Percentiles rank a stretch among this genome's conserved stretches.
Conservation (phyloP, 2,329 filamentous ascomycete species). For the Septoria linicola region DNA sequence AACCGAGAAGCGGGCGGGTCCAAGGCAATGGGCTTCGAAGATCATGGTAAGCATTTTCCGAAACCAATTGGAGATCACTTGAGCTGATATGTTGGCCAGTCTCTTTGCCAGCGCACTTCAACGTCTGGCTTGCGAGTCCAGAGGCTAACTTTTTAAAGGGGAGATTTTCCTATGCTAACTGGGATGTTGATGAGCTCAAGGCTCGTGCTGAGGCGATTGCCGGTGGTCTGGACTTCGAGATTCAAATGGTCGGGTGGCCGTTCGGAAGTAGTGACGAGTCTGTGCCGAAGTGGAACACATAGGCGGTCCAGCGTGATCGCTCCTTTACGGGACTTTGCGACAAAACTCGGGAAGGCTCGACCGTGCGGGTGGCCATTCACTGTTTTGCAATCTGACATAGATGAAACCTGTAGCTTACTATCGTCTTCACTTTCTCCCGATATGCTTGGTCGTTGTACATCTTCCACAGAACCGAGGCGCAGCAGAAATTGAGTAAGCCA, state of each 20-base stretch:
- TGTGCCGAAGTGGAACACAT: too few species aligned
- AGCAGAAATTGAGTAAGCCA: too few species aligned
- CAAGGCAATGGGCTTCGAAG: constrained; percentile 9
- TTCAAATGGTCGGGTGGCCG: constrained; percentile 22
- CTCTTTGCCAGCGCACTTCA: constrained; percentile 35
- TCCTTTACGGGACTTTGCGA: too few species aligned
- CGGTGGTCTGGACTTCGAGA: constrained; percentile 19
- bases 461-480: too few species aligned
- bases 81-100: too few species aligned
- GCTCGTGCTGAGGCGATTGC: constrained; percentile 23
- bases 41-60: constrained; percentile 7
- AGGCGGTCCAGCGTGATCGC: too few species aligned
- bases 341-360: too few species aligned
- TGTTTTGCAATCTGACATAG: too few species aligned
- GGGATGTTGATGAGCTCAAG: constrained; percentile 38
- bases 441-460: too few species aligned
- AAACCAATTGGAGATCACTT: constrained; percentile 17
- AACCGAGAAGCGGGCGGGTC: constrained; percentile 19
- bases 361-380: too few species aligned
- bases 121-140: constrained; percentile 37
- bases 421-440: too few species aligned
- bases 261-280: neutral
- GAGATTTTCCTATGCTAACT: constrained; percentile 31
- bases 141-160: constrained; percentile 30
- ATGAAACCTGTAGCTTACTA: too few species aligned